Evolutionary conservation across 2,329 filamentous ascomycete species (phyloP), one percentile per base, ranked within the genome.

Genomic region (Apiospora koreana): DNA sequence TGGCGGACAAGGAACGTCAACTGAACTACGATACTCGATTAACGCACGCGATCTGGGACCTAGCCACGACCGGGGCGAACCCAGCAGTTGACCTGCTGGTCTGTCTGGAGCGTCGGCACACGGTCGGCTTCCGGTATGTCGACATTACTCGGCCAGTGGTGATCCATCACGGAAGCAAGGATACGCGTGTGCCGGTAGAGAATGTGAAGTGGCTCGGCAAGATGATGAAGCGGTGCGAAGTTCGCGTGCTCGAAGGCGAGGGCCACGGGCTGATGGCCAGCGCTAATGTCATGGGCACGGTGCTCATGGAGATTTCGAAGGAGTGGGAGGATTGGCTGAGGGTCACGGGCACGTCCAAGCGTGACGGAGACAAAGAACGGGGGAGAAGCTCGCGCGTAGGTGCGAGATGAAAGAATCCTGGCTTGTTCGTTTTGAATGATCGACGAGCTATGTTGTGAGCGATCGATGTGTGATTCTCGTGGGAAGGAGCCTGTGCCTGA

Each of bases 241-340:
- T 99, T 18, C 87, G 95, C 6, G 90, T 98, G 6, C 86, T 99
- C 3, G 93, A 97, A 74, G 94, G 93, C 7, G 95, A 99, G 80
- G 94, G 95, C 3, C 96, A 99, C 78, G 95, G 96, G 0, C 84
- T 99, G 31, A 99, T 99, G 96, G 96, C 96, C 0, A 97, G 92
- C 74, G 95, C 96, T 0, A 86, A 86, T 18, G 95, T 98, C 62
- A 99, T 99, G 96, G 93, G 94, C 58, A 91, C 92, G 25, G 93
- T 98, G n/a, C 84, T 99, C 45, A 95, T 94, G 81, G 96, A 99
- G 83, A 97, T 99, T 77, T 93, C 93, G 68, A 91, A 91, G 74
- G 96, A 98, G 80, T 98, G 95, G 95, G 93, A 95, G 74, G 93
- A 95, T 76, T 95, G 93, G 93, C 91, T 89, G 77, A 87, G 88